Percentiles rank a stretch among this genome's conserved stretches.
These are phyloP conservation scores for Exsudoporus frostii DNA, from an alignment of 768 basidiomycete genomes.

Conservation along the genomic window DNA sequence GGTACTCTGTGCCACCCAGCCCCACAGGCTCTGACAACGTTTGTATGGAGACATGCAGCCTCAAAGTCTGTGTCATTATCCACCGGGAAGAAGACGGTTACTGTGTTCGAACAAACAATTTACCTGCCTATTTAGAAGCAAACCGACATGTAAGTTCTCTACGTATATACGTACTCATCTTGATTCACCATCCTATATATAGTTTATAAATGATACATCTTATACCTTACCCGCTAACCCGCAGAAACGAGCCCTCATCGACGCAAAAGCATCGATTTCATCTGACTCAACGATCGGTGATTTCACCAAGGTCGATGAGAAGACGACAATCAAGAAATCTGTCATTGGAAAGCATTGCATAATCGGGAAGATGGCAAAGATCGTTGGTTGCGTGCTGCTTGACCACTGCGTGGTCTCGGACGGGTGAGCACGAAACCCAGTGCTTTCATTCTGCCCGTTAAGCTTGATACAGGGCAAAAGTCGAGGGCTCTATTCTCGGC, in stretches of 20 bases:
- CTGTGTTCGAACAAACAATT: constrained; percentile 71
- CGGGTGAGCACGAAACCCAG: constrained; percentile 46
- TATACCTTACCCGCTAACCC: constrained; percentile 59
- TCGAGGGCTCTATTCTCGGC: constrained; percentile 75
- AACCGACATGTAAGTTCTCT: constrained; percentile 64
- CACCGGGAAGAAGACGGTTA: constrained; percentile 53
- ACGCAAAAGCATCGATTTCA: constrained; percentile 81
- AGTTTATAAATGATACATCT: constrained; percentile 49
- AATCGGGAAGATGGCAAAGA: constrained; percentile 81
- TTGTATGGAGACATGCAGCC: constrained; percentile 37
- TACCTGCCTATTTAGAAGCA: constrained; percentile 73
- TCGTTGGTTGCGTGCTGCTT: constrained; percentile 77
- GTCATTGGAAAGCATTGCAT: constrained; percentile 80
- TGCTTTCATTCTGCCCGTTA: not conserved
- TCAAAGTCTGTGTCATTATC: constrained; percentile 64
- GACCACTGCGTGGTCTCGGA: constrained; percentile 89
- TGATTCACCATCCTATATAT: constrained; percentile 13
- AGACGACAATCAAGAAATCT: constrained; percentile 74
- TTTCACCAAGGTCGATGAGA: constrained; percentile 79
- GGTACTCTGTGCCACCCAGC: constrained; percentile 44
- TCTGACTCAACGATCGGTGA: constrained; percentile 77
- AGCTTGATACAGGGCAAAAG: constrained; percentile 52
- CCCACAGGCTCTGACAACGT: constrained; percentile 41
- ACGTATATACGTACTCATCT: not conserved
- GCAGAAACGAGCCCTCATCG: constrained; percentile 65